Evolutionary conservation across 306 rosid genomes (phyloP), one percentile per base, ranked within the genome.

Genomic region (Dalbergia cochinchinensis): DNA sequence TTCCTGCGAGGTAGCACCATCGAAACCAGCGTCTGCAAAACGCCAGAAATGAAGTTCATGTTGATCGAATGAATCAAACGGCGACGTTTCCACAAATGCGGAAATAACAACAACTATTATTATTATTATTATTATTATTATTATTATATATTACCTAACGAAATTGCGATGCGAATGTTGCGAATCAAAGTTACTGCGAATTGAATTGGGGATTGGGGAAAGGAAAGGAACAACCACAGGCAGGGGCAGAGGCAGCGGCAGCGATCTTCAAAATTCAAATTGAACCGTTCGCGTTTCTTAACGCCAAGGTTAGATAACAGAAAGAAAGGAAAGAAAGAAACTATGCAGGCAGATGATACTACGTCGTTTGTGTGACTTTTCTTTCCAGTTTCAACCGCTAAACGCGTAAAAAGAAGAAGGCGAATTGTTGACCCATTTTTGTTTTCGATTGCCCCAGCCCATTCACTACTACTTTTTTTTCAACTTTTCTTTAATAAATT

Each of bases 11-110:
- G 76, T 77, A n/a, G 78, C 77, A 62, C 76, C 86, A 87, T 86
- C 9, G 84, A 70, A 74, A 73, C 62, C n/a, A 84, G 53, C 39
- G 78, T 81, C 90, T 83, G 85, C 70, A 62, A 68, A 83, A 83
- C 64, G 13, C 70, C 63, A 55, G 60, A 73, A 73, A 86, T 11
- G 13, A 78, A 77, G 48, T 55, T 77, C 73, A 68, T 62, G 35
- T 41, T 50, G 3, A 73, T 77, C 58, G 58, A 48, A 53, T 47
- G 11, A 71, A 65, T 75, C 41, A 55, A 53, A 69, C 16, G 4
- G 48, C 62, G 12, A 72, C 16, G 15, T 65, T 48, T 60, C 55
- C 18, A 20, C 39, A 16, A 10, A 47, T 47, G 53, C n/a, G 5
- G 34, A 34, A 80, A 65, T n/a, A 19, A 11, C 48, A 16, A 0